Evolutionary conservation across 768 basidiomycete genomes (phyloP), one percentile per base, ranked within the genome.

Genomic region (Naganishia vaughanmartiniae): DNA sequence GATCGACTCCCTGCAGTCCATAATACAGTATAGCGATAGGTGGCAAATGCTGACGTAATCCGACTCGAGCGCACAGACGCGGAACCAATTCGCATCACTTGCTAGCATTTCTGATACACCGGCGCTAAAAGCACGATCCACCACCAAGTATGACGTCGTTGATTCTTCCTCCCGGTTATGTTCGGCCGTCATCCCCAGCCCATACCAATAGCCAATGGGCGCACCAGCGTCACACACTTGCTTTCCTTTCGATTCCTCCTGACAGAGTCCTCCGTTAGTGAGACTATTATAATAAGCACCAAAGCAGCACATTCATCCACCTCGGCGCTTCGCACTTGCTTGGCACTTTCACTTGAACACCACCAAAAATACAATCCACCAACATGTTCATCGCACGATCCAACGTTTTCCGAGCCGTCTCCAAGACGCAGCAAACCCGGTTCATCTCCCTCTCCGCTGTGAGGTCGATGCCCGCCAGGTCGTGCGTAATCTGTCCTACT

Each of bases 401-500:
- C 48, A 51, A 26, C 48, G 48, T 51, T 51, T 24, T 51, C 48
- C 48, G 48, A 51, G 48, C 48, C 48, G 48, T 51, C n/a, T 51
- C 48, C 48, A 51, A 51, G 48, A 51, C 48, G 48, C 48, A 51
- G 48, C 48, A 51, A 51, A 14, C 48, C 24, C 48, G 48, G 12
- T 51, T 26, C 48, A 51, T 51, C 48, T 51, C 48, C 48, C 48
- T 51, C 48, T 51, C 48, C 48, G 48, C 48, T 12, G 48, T 51
- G 48, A 51, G 48, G 48, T 51, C 48, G n/a, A 51, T 51, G 48
- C 48, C 48, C 14, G 14, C 48, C 2, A 21, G 48, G 24, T 51
- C 48, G 48, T 51, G 24, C 24, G 48, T 51, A 51, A n/a, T 26
- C 48, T 12, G 4, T 42, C 19, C n/a, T 14, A 51, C 14, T 1